These are phyloP conservation scores for Yarrowia alimentaria DNA, from an alignment of 805 yeast genomes.

Conservation along the genomic window DNA sequence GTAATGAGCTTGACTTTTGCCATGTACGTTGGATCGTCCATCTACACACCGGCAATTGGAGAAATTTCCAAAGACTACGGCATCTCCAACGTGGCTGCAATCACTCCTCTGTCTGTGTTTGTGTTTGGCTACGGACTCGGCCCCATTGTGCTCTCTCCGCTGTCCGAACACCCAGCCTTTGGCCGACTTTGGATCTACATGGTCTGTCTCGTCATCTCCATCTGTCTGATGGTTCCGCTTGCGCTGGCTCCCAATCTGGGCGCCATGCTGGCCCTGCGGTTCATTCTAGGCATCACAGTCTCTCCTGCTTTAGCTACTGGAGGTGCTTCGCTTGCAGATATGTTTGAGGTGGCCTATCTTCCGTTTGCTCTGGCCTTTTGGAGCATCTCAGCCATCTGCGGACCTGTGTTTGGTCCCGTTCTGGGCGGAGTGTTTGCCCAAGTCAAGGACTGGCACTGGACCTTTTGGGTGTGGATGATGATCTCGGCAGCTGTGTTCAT, in stretches of 20 bases:
- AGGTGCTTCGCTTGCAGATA: slow-evolving; percentile 61
- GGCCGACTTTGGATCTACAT: slow-evolving; percentile 56
- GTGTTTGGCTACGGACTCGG: slow-evolving; percentile 59
- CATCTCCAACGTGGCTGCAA: slow-evolving; percentile 46
- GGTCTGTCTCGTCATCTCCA: slow-evolving; percentile 47
- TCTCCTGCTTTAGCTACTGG: slow-evolving; percentile 84
- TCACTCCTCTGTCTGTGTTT: slow-evolving; percentile 51
- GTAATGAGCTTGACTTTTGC: slow-evolving; percentile 47
- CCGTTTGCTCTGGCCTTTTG: slow-evolving; percentile 53
- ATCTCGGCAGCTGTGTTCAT: slow-evolving; percentile 39
- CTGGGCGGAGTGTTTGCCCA: slow-evolving; percentile 52
- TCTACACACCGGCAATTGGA: slow-evolving; percentile 51
- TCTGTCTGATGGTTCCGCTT: slow-evolving; percentile 54
- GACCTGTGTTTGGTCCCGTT: slow-evolving; percentile 56
- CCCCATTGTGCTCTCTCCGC: slow-evolving; percentile 53
- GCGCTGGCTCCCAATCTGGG: slow-evolving; percentile 52
- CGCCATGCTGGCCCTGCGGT: slow-evolving; percentile 51
- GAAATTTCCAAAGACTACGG: slow-evolving; percentile 46
- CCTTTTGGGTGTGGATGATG: slow-evolving; percentile 47
- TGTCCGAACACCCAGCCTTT: slow-evolving; percentile 51
- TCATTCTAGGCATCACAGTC: slow-evolving; percentile 72
- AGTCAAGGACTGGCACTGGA: slow-evolving; percentile 54
- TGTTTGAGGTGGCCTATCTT: slow-evolving; percentile 43
- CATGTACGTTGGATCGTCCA: slow-evolving; percentile 55
- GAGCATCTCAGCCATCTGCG: slow-evolving; percentile 53